These are phyloP conservation scores for Oryza glaberrima DNA, from an alignment of 176 grass and related monocot genomes.

Conservation along the genomic window DNA sequence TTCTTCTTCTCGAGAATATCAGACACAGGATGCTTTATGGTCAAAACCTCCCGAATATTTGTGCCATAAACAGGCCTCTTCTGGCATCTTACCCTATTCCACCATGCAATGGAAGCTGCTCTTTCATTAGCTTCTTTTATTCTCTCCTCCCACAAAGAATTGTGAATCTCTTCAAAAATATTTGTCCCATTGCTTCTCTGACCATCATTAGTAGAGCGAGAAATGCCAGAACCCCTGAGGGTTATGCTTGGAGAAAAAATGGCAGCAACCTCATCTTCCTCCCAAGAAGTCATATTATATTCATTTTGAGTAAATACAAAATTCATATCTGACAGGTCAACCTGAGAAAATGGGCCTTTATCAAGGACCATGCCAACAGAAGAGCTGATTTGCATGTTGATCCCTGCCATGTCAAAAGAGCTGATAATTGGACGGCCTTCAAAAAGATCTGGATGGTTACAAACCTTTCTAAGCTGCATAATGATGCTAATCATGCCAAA, in stretches of 20 bases:
- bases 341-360: constrained; percentile 69
- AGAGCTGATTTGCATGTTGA: constrained; percentile 76
- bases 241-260: constrained; percentile 47
- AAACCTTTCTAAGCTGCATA: constrained; percentile 99
- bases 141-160: constrained; percentile 80
- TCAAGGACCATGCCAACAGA: constrained; percentile 73
- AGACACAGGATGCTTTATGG: constrained; percentile 70
- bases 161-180: constrained; percentile 95
- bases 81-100: constrained; percentile 83
- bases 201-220: constrained; percentile 40
- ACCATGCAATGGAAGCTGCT: constrained; percentile 82
- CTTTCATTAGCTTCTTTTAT: constrained; percentile 78
- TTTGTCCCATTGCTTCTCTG: constrained; percentile 54
- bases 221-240: constrained; percentile 32
- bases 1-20: constrained; percentile 82
- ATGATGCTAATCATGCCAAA: constrained; percentile 99
- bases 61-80: constrained; percentile 92
- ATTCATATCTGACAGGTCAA: constrained; percentile 78
- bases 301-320: constrained; percentile 91
- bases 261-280: constrained; percentile 58
- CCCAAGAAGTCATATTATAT: constrained; percentile 86
- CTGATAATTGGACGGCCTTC: constrained; percentile 98
- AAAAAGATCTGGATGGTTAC: constrained; percentile 99
- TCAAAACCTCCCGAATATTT: constrained; percentile 72
- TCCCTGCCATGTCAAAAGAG: constrained; percentile 96